A percentile compares a stretch with the other conserved stretches of the same genome.
phyloP scores from a whole-genome alignment of 257 asterid genomes.

The Solanum pinnatisectum region DNA sequence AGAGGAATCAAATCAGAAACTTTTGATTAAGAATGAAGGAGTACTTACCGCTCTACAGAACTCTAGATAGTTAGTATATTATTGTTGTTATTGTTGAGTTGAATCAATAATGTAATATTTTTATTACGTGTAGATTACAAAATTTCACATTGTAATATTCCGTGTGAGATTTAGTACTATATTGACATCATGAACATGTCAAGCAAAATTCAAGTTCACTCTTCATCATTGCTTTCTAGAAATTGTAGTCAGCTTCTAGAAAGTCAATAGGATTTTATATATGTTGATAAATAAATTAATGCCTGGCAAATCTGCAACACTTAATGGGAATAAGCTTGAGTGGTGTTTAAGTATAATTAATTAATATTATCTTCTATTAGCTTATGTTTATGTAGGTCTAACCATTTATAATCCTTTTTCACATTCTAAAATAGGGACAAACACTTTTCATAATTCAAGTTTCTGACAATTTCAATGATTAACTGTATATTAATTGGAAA shows the following conservation, averaged over 20 bases:
- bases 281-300: background rate
- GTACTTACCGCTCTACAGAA: rapidly evolving
- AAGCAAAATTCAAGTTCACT: background rate
- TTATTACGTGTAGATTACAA: background rate
- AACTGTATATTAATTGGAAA: background rate
- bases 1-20: too few species aligned
- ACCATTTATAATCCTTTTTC: background rate
- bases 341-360: background rate
- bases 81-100: too few species aligned
- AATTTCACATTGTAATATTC: background rate
- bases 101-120: background rate
- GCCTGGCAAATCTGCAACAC: background rate
- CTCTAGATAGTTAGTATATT: background rate
- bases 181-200: background rate
- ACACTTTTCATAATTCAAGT: background rate
- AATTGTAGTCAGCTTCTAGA: background rate
- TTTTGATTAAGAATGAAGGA: too few species aligned
- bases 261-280: background rate
- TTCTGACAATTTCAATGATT: background rate
- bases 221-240: background rate
- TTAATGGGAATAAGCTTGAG: background rate
- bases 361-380: background rate
- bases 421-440: background rate
- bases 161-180: background rate
- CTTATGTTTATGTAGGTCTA: background rate